phyloP scores from a whole-genome alignment of 2,329 filamentous ascomycete genomes.

The Thelonectria olida region DNA sequence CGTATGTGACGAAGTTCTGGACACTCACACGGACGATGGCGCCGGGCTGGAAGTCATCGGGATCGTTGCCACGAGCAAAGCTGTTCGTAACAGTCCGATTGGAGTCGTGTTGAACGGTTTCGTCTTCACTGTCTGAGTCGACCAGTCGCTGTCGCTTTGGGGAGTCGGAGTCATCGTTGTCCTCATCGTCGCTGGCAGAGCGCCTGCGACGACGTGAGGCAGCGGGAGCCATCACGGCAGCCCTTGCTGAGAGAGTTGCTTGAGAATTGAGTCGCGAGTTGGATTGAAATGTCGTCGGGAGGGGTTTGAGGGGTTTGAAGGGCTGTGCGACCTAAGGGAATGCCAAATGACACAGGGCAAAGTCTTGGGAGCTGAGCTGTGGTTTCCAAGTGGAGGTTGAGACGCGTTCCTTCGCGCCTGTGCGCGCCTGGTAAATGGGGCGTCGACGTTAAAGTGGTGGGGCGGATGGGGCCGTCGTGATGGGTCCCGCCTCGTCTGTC shows the following conservation, averaged over 20 bases:
- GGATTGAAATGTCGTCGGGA: background rate
- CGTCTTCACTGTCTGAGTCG: slow-evolving; percentile 29
- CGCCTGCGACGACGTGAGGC: slow-evolving; percentile 55
- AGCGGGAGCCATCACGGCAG: slow-evolving; percentile 40
- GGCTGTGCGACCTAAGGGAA: background rate
- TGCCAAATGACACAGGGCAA: background rate
- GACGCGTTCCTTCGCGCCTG: slow-evolving; percentile 36
- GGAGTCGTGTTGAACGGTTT: slow-evolving; percentile 20
- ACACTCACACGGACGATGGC: slow-evolving; percentile 89
- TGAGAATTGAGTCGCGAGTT: background rate
- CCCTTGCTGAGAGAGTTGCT: too few relatives aligned
- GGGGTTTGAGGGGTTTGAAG: background rate
- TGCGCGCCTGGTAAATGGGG: slow-evolving; percentile 32
- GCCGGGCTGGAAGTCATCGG: slow-evolving; percentile 70
- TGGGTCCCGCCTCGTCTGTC: background rate
- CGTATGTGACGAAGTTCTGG: slow-evolving; percentile 94
- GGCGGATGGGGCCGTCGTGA: slow-evolving; percentile 1
- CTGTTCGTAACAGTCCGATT: slow-evolving; percentile 23
- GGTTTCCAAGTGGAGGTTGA: slow-evolving; percentile 12
- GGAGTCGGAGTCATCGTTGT: slow-evolving; percentile 45
- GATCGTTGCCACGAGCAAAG: slow-evolving; percentile 21
- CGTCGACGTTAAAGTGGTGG: slow-evolving; percentile 37
- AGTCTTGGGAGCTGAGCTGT: background rate
- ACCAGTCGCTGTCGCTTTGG: slow-evolving; percentile 50
- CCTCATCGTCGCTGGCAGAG: slow-evolving; percentile 51